These are phyloP conservation scores for Citrullus mucosospermus DNA, from an alignment of 306 rosid species.

Conservation along the genomic window DNA sequence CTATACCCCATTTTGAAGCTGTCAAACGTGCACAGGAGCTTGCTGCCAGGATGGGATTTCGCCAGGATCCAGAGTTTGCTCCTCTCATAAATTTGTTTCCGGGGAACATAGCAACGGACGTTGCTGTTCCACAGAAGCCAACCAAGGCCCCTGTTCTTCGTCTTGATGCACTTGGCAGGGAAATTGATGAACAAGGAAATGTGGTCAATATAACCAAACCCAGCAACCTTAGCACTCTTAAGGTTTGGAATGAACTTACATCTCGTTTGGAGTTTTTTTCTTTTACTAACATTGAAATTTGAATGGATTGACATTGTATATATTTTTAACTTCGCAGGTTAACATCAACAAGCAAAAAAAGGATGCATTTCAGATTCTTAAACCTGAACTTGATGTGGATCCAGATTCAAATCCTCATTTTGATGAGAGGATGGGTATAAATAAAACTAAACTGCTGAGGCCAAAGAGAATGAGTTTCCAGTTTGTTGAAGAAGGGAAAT, in stretches of 20 bases:
- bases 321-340: conserved; percentile 43
- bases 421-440: conserved; percentile 69
- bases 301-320: background rate
- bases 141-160: conserved; percentile 91
- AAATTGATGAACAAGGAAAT: conserved; percentile 87
- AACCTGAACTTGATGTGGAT: conserved; percentile 83
- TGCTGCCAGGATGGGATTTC: conserved; percentile 93
- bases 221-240: conserved; percentile 76
- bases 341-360: conserved; percentile 90
- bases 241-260: conserved; percentile 35
- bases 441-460: conserved; percentile 71
- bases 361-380: conserved; percentile 78
- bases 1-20: conserved; percentile 47
- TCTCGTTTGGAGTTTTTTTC: background rate
- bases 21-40: conserved; percentile 91
- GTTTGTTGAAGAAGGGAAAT: conserved; percentile 94
- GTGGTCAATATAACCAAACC: conserved; percentile 70
- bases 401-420: conserved; percentile 76
- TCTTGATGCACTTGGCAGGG: conserved; percentile 93
- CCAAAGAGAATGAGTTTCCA: conserved; percentile 73
- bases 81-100: conserved; percentile 86
- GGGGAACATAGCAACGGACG: conserved; percentile 53
- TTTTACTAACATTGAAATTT: background rate
- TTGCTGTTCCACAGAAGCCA: conserved; percentile 59
- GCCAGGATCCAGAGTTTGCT: conserved; percentile 91